These are phyloP conservation scores for Achlya hypogyna DNA, from an alignment of 352 stramenopile genomes.

Conservation along the genomic window DNA sequence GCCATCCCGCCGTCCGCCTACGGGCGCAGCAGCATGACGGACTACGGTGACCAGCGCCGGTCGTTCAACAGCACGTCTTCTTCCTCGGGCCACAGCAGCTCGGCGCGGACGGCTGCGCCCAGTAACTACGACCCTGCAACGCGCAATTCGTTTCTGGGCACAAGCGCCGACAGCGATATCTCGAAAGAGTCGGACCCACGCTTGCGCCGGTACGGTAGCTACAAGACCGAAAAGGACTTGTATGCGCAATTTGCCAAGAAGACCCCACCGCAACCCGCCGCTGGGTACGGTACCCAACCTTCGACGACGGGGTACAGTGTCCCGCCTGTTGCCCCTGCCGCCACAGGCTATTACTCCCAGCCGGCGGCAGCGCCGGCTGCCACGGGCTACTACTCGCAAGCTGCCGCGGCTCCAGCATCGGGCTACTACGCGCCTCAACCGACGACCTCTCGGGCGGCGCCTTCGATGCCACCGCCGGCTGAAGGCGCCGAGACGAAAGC, in stretches of 20 bases:
- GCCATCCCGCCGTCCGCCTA: slow-evolving; percentile 3
- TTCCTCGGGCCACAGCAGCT: slow-evolving; percentile 18
- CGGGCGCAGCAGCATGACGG: slow-evolving; percentile 11
- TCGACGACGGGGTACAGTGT: slow-evolving; percentile 17
- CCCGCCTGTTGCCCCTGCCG: background rate
- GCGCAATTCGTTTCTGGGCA: slow-evolving; percentile 2
- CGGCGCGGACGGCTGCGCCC: slow-evolving; percentile 27
- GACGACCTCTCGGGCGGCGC: slow-evolving; percentile 17
- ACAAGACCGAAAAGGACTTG: slow-evolving; percentile 74
- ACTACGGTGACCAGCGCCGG: slow-evolving; percentile 12
- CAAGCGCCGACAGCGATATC: background rate
- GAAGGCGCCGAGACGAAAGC: slow-evolving; percentile 68
- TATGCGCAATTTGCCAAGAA: slow-evolving; percentile 66
- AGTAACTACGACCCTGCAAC: background rate
- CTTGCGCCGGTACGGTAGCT: slow-evolving; percentile 52
- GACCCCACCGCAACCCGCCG: slow-evolving; percentile 22
- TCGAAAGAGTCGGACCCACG: slow-evolving; percentile 43
- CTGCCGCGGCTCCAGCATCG: slow-evolving; percentile 3
- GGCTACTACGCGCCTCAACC: slow-evolving; percentile 21
- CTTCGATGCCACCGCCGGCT: slow-evolving; percentile 39
- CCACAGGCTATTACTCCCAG: slow-evolving; percentile 10
- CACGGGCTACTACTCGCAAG: slow-evolving; percentile 7
- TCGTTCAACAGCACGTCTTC: slow-evolving; percentile 7
- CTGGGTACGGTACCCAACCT: background rate
- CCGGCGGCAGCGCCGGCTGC: background rate